These are phyloP conservation scores for Mucor ambiguus DNA, from an alignment of 371 early-diverging fungal genomes.

Conservation along the genomic window DNA sequence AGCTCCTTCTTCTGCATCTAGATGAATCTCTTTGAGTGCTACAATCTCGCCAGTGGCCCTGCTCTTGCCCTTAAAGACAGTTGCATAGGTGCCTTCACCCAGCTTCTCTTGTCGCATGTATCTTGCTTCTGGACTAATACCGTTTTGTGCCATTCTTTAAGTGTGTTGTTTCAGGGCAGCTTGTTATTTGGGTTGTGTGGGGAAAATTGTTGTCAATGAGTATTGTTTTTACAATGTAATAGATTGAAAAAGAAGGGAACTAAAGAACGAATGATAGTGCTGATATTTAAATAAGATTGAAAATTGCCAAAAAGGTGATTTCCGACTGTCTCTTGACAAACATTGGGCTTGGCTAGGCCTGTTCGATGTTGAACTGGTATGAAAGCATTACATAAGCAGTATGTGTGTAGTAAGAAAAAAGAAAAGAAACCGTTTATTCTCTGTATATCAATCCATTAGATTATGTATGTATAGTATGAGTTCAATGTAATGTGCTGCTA, in stretches of 20 bases:
- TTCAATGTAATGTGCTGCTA: neutral
- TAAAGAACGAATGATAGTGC: neutral
- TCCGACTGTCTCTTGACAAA: neutral
- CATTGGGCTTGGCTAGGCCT: neutral
- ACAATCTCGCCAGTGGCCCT: constrained; percentile 87
- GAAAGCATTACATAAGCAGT: neutral
- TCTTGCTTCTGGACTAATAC: constrained; percentile 43
- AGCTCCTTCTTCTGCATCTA: constrained; percentile 92
- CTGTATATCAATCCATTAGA: neutral
- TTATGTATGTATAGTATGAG: neutral
- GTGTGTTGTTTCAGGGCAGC: neutral
- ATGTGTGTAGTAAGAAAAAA: neutral
- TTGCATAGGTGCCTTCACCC: constrained; percentile 99
- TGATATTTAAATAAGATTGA: constrained; percentile 3
- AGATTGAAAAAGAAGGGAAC: neutral
- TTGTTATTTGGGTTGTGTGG: neutral
- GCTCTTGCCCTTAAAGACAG: constrained; percentile 97
- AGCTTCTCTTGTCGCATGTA: constrained; percentile 90
- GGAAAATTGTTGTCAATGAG: neutral
- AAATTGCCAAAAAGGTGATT: neutral
- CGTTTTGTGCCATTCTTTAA: constrained; percentile 19
- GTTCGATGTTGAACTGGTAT: neutral
- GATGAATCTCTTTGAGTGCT: constrained; percentile 96
- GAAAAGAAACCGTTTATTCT: neutral
- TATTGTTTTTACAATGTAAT: neutral